Evolutionary conservation across 1,139 yeast genomes (phyloP).

Genomic region (Geotrichum histeridarum): DNA sequence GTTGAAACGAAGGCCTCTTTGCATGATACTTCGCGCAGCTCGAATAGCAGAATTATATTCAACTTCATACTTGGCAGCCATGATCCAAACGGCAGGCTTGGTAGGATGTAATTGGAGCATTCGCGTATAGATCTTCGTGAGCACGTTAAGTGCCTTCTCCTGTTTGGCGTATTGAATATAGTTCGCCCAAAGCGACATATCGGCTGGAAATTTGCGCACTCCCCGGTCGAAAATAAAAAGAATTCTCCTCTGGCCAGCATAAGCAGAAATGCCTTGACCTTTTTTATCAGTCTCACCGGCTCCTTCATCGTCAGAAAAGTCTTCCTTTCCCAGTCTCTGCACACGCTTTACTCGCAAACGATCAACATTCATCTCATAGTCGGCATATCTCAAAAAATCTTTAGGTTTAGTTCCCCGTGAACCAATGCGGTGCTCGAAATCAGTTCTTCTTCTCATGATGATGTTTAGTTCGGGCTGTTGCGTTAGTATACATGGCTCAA

Average conservation of each 20-base stretch:
- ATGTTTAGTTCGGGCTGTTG: conserved; percentile 71
- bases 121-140: conserved; percentile 75
- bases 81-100: conserved; percentile 84
- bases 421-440: conserved; percentile 84
- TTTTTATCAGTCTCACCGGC: background rate
- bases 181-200: conserved; percentile 69
- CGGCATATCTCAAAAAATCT: conserved; percentile 75
- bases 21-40: conserved; percentile 83
- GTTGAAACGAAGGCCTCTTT: conserved; percentile 79
- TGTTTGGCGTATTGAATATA: conserved; percentile 70
- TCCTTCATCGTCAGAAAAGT: conserved; percentile 18
- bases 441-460: conserved; percentile 91
- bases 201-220: conserved; percentile 72
- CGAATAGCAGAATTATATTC: conserved; percentile 83
- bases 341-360: conserved; percentile 69
- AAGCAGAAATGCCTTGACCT: conserved; percentile 54
- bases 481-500: conserved; percentile 1
- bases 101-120: conserved; percentile 86
- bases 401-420: conserved; percentile 77
- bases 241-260: conserved; percentile 82
- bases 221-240: conserved; percentile 82
- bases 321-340: conserved; percentile 47
- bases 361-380: conserved; percentile 77
- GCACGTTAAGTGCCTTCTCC: conserved; percentile 68
- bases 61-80: conserved; percentile 91